These are phyloP conservation scores for Brasenia schreberi DNA, from an alignment of 164 flowering plant species.

Conservation along the genomic window DNA sequence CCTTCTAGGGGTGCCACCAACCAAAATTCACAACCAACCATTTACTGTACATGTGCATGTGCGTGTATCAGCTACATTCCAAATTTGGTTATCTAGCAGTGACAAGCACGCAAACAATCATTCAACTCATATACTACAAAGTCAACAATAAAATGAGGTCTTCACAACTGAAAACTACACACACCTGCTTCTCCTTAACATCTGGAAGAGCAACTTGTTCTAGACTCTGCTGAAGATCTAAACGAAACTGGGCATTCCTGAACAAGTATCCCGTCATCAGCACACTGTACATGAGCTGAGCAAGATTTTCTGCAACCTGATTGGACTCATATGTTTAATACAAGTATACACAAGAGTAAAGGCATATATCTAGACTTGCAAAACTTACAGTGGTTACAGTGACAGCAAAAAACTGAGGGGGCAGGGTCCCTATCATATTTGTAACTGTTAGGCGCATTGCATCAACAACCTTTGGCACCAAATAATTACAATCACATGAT, in stretches of 20 bases:
- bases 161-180: background rate
- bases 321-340: background rate
- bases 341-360: background rate
- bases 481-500: background rate
- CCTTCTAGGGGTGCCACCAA: background rate
- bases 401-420: conserved; percentile 93
- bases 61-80: background rate
- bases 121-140: too few species aligned
- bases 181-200: conserved; percentile 38
- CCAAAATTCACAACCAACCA: background rate
- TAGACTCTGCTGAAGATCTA: conserved; percentile 87
- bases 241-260: conserved; percentile 77
- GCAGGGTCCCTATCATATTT: conserved; percentile 93
- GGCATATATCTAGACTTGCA: background rate
- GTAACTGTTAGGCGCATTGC: conserved; percentile 98
- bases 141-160: too few species aligned
- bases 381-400: conserved; percentile 84
- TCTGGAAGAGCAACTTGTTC: conserved; percentile 95
- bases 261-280: conserved; percentile 99
- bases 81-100: too few species aligned
- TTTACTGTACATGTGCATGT: background rate
- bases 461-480: conserved; percentile 58
- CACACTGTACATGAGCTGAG: conserved; percentile 97
- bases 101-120: too few species aligned
- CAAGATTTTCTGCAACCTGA: conserved; percentile 98